Conservation (phyloP, 306 rosid genomes). For the Aeschynomene evenia region DNA sequence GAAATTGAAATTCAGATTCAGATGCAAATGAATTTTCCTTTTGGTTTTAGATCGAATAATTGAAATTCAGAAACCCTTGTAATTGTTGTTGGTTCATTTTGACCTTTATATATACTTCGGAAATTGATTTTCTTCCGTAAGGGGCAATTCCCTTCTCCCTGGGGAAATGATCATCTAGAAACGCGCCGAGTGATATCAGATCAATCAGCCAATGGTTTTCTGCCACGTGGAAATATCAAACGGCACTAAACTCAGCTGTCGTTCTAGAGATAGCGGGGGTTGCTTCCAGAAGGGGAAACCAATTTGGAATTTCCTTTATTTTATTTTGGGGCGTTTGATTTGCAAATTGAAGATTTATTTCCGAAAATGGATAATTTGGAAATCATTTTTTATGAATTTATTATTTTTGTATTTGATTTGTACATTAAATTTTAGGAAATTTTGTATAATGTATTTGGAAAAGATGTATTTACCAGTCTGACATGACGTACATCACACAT, state of each 20-base stretch:
- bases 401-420: no score
- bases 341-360: no score
- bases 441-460: no score
- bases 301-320: no score
- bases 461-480: no score
- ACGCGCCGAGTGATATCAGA: background rate
- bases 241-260: background rate
- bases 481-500: no score
- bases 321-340: no score
- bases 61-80: conserved; percentile 20
- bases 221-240: conserved; percentile 7
- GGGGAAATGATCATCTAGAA: background rate
- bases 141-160: conserved; percentile 64
- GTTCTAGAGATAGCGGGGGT: no score
- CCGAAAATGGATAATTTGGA: no score
- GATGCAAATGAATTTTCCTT: background rate
- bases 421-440: no score
- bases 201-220: background rate
- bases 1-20: conserved; percentile 6
- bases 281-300: background rate
- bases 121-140: conserved; percentile 43
- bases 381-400: no score
- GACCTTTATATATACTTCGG: background rate
- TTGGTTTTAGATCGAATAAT: background rate
- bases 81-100: background rate